A percentile compares a stretch with the other conserved stretches of the same genome.
Evolutionary conservation across 2,329 filamentous ascomycete species (phyloP).

Genomic region (Cryphonectria radicalis): DNA sequence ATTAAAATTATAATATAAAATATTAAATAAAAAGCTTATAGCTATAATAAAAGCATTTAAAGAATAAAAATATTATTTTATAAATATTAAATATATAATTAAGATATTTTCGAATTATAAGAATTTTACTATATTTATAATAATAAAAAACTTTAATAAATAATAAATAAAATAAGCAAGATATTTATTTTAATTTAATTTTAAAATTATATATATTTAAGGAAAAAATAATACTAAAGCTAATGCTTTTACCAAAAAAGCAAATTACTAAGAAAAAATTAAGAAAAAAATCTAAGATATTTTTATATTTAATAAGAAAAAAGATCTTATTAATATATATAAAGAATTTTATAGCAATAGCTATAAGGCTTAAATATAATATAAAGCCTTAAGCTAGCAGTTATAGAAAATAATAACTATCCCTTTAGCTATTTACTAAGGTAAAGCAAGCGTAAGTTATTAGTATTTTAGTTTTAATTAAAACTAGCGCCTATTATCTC

Average conservation of each 20-base stretch:
- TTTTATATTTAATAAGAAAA: background rate
- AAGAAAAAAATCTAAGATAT: background rate
- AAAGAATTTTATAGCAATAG: background rate
- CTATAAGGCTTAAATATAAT: too few relatives aligned
- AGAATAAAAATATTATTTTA: background rate
- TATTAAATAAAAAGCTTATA: background rate
- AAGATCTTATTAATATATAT: background rate
- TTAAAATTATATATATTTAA: background rate
- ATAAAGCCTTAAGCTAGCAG: too few relatives aligned
- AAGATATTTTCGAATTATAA: background rate
- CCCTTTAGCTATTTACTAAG: too few relatives aligned
- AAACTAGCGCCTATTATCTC: too few relatives aligned
- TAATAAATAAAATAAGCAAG: too few relatives aligned
- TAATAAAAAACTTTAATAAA: too few relatives aligned
- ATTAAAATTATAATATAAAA: too few relatives aligned
- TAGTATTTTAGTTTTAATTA: too few relatives aligned
- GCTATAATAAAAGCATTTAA: background rate
- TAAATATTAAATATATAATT: background rate
- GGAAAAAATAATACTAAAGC: background rate
- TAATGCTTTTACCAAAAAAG: background rate
- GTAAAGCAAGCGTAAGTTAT: too few relatives aligned
- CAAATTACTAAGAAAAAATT: background rate
- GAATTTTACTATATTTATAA: background rate
- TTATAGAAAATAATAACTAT: too few relatives aligned
- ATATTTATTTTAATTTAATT: background rate